These are phyloP conservation scores for Chloranthus sessilifolius DNA, from an alignment of 164 flowering plant genomes.

Conservation along the genomic window DNA sequence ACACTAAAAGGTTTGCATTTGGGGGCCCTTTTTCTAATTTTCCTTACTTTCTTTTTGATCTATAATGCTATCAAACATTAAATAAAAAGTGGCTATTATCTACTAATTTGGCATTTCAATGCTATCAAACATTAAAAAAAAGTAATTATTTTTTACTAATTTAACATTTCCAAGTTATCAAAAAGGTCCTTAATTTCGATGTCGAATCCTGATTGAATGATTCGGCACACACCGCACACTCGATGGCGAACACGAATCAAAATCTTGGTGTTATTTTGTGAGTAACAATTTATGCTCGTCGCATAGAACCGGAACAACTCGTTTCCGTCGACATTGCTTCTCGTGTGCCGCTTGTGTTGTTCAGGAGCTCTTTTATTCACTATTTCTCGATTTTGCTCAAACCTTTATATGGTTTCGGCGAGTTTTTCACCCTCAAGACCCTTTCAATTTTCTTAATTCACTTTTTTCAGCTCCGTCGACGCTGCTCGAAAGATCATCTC, in stretches of 20 bases:
- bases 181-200: too few relatives aligned
- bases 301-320: conserved; percentile 37
- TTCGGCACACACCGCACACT: conserved; percentile 35
- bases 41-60: too few relatives aligned
- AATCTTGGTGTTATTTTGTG: conserved; percentile 6
- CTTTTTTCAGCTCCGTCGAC: conserved; percentile 16
- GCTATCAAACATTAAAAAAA: too few relatives aligned
- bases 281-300: conserved; percentile 33
- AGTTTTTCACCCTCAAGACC: conserved; percentile 38
- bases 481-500: conserved; percentile 42
- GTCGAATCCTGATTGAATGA: conserved; percentile 33
- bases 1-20: too few relatives aligned
- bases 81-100: too few relatives aligned
- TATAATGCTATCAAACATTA: too few relatives aligned
- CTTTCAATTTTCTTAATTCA: conserved; percentile 19
- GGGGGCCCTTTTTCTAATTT: too few relatives aligned
- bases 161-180: too few relatives aligned
- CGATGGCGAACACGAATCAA: conserved; percentile 26
- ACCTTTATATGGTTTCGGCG: conserved; percentile 24
- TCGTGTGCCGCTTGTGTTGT: conserved; percentile 21
- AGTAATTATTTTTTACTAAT: too few relatives aligned
- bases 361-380: conserved; percentile 30
- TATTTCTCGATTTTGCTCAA: conserved; percentile 41
- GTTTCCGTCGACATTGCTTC: conserved; percentile 48
- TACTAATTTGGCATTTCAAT: too few relatives aligned